Evolutionary conservation across 176 grass and related monocot species (phyloP).

Genomic region (Alopecurus myosuroides): DNA sequence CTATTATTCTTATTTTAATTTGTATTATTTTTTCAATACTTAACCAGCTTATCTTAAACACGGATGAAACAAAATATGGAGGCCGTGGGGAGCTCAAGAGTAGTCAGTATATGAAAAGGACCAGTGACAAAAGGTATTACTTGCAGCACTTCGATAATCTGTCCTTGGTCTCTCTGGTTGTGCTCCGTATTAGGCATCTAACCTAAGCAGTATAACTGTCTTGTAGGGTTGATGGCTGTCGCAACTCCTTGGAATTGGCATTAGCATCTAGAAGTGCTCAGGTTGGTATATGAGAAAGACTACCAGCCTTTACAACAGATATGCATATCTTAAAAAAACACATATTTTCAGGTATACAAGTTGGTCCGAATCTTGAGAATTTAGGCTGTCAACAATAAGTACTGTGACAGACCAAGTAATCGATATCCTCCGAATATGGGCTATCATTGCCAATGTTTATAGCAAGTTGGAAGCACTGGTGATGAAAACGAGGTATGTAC

Average conservation of each 20-base stretch:
- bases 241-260: slow-evolving; percentile 65
- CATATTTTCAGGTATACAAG: slow-evolving; percentile 72
- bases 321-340: slow-evolving; percentile 7
- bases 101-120: slow-evolving; percentile 57
- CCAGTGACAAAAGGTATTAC: slow-evolving; percentile 62
- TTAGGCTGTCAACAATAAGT: slow-evolving; percentile 15
- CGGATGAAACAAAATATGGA: slow-evolving; percentile 84
- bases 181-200: background rate
- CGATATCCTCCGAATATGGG: background rate
- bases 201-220: slow-evolving; percentile 11
- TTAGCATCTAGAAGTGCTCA: slow-evolving; percentile 96
- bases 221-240: slow-evolving; percentile 70
- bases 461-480: background rate
- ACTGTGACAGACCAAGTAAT: background rate
- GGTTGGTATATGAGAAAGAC: slow-evolving; percentile 37
- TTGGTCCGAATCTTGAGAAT: slow-evolving; percentile 79
- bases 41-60: slow-evolving; percentile 68
- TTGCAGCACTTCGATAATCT: slow-evolving; percentile 14
- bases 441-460: background rate
- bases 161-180: background rate
- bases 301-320: slow-evolving; percentile 8
- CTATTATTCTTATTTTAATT: background rate
- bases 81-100: slow-evolving; percentile 58
- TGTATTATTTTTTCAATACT: background rate
- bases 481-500: slow-evolving; percentile 12